Evolutionary conservation across 2,329 filamentous ascomycete genomes (phyloP).

Genomic region (Podosphaera xanthii): DNA sequence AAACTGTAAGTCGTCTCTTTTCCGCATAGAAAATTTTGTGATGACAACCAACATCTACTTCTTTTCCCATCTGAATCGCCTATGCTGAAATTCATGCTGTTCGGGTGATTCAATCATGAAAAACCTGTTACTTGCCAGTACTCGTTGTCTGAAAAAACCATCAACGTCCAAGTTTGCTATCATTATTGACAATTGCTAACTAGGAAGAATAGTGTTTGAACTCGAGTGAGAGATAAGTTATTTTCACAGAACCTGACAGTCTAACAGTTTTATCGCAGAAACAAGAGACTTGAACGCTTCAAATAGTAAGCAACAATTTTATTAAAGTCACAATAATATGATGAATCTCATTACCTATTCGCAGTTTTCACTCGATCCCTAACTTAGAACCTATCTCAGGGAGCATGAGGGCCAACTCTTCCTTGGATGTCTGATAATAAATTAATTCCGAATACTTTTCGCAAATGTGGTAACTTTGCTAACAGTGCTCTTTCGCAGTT

Average conservation of each 20-base stretch:
- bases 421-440: slow-evolving; percentile 50
- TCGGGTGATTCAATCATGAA: slow-evolving; percentile 35
- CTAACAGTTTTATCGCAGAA: too few relatives aligned
- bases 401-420: slow-evolving; percentile 46
- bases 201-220: too few relatives aligned
- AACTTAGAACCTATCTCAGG: slow-evolving; percentile 33
- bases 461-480: too few relatives aligned
- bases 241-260: too few relatives aligned
- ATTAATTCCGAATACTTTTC: too few relatives aligned
- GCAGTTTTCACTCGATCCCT: slow-evolving; percentile 72
- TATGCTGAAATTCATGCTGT: slow-evolving; percentile 54
- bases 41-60: slow-evolving; percentile 47
- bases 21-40: slow-evolving; percentile 19
- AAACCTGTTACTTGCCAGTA: slow-evolving; percentile 83
- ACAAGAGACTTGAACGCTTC: too few relatives aligned
- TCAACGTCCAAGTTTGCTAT: too few relatives aligned
- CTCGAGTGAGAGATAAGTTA: too few relatives aligned
- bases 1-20: too few relatives aligned
- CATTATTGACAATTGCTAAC: too few relatives aligned
- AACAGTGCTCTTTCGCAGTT: too few relatives aligned
- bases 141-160: slow-evolving; percentile 44
- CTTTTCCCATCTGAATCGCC: slow-evolving; percentile 78
- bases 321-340: slow-evolving; percentile 21
- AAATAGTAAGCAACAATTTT: too few relatives aligned
- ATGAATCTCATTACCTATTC: slow-evolving; percentile 62